Evolutionary conservation across 176 grass and related monocot genomes (phyloP).

Genomic region (Pontederia paniculata): DNA sequence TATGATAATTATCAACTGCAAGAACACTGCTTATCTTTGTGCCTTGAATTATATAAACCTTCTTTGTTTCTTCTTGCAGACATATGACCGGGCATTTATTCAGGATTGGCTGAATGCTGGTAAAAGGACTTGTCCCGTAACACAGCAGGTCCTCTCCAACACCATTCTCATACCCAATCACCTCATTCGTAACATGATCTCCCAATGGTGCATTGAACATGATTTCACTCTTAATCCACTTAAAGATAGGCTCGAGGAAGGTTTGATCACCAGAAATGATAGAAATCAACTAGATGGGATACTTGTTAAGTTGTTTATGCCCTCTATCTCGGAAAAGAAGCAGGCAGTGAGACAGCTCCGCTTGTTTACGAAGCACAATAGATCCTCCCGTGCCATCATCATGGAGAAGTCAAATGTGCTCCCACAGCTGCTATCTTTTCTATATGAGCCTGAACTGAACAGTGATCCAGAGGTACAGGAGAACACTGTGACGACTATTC

Average conservation of each 20-base stretch:
- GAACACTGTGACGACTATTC: constrained; percentile 62
- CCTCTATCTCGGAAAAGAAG: constrained; percentile 33
- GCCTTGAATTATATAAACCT: neutral
- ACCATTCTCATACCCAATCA: constrained; percentile 41
- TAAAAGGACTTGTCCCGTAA: constrained; percentile 44
- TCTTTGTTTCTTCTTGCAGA: constrained; percentile 36
- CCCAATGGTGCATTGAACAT: constrained; percentile 54
- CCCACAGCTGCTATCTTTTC: constrained; percentile 39
- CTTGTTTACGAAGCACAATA: constrained; percentile 50
- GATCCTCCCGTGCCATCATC: constrained; percentile 53
- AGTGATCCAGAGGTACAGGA: constrained; percentile 43
- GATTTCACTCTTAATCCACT: constrained; percentile 27
- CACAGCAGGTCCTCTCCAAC: constrained; percentile 49
- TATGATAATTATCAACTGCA: neutral
- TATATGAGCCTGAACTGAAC: constrained; percentile 32
- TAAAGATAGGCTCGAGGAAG: constrained; percentile 26
- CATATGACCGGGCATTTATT: constrained; percentile 59
- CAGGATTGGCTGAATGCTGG: constrained; percentile 55
- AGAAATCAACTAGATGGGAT: constrained; percentile 36
- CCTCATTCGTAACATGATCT: constrained; percentile 47
- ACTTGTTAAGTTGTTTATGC: constrained; percentile 44
- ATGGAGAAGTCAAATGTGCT: constrained; percentile 48
- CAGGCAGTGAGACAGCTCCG: constrained; percentile 51
- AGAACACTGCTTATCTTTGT: neutral
- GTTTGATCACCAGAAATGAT: constrained; percentile 33